These are phyloP conservation scores for Botryosphaeria dothidea DNA, from an alignment of 2,329 filamentous ascomycete species.

Conservation along the genomic window DNA sequence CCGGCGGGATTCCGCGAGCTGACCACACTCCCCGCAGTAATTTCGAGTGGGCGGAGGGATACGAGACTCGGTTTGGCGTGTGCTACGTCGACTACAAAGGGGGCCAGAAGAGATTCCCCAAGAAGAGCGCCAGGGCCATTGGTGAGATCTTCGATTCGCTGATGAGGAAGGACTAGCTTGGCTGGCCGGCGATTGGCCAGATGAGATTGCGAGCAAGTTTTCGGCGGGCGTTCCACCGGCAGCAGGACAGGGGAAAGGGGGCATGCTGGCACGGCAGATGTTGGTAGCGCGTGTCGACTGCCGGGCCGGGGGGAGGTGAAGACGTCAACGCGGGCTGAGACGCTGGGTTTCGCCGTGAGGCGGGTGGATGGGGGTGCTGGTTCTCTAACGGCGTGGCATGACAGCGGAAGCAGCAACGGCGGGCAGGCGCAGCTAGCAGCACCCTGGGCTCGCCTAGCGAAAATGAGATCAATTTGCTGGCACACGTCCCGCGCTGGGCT, in stretches of 20 bases:
- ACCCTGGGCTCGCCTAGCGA: constrained; percentile 1
- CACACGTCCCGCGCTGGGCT: neutral
- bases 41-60: constrained; percentile 91
- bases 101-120: constrained; percentile 76
- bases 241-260: neutral
- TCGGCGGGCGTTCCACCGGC: neutral
- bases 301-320: constrained; percentile 4
- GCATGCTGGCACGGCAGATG: constrained; percentile 9
- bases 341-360: constrained; percentile 17
- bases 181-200: neutral
- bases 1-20: constrained; percentile 17
- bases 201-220: constrained; percentile 14
- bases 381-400: constrained; percentile 9
- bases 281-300: neutral
- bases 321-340: constrained; percentile 9
- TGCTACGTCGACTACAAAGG: constrained; percentile 81
- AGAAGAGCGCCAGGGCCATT: constrained; percentile 78
- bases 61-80: constrained; percentile 82
- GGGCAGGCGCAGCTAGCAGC: neutral
- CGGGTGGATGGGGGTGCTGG: neutral
- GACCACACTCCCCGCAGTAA: constrained; percentile 52
- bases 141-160: constrained; percentile 70
- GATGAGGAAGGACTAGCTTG: constrained; percentile 58
- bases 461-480: constrained; percentile 6
- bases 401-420: constrained; percentile 8